Base-by-base conservation (phyloP, 2,329 filamentous ascomycete genomes). In the Fusarium redolens region DNA sequence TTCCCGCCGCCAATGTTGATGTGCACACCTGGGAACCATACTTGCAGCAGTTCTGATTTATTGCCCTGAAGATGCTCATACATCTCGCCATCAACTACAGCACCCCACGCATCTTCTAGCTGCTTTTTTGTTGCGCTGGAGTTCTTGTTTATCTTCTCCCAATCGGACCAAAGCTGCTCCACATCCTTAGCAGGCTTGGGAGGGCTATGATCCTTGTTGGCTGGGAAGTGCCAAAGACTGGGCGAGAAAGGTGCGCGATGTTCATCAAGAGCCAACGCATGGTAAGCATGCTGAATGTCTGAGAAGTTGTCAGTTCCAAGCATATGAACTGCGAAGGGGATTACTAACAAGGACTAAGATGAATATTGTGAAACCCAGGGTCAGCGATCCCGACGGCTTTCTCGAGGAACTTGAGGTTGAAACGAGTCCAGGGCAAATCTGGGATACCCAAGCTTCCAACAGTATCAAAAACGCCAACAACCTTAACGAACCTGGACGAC, bases 261-360 rank as follows among this genome's bases (percentile, higher is more conserved):
- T 71, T 89, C 87, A 51, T 89, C 87, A 0, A 89, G 80, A 4
- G 86, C 87, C 0, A 89, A 79, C 1, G 87, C 87, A 48, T 89
- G 87, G 68, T 88, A 89, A 3, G 87, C 87, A 65, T 89, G 85
- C 43, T 87, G 84, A 8, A 89, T 79, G n/a, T 79, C 77, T 69
- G 48, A 35, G 18, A 66, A 52, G 20, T 60, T 22, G 48, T 78
- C 68, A 56, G 72, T 55, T 17, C 13, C 41, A 14, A 40, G 11
- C 17, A 13, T 5, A 4, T 12, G 28, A 68, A 7, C 7, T 72
- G 15, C 25, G 12, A 30, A 28, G 35, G 54, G 11, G 20, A 13
- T 22, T 12, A 75, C 74, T 69, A 47, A 77, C 75, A 75, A 10
- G 75, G 75, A 38, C 75, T 77, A 17, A 77, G 67, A 22, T 69